Percentiles rank a stretch among this genome's conserved stretches.
Evolutionary conservation across 2,329 filamentous ascomycete species (phyloP).

Genomic region (Xylariales sp.): DNA sequence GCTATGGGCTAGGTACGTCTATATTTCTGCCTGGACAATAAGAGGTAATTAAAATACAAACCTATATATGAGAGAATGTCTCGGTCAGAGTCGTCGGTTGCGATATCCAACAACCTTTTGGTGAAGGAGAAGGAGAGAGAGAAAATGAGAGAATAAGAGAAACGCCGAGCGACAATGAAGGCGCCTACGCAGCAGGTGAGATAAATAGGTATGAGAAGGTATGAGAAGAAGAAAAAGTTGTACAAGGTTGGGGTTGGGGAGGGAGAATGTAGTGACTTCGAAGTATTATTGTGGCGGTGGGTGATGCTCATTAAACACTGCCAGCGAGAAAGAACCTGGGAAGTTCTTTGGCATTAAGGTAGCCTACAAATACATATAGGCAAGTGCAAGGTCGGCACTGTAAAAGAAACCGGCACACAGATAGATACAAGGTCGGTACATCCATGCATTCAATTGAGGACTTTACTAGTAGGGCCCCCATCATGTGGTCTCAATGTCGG

Average conservation of each 20-base stretch:
- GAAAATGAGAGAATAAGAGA: constrained; percentile 1
- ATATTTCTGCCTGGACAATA: neutral
- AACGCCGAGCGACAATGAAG: constrained; percentile 15
- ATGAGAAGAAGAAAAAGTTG: constrained; percentile 19
- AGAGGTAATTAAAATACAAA: constrained; percentile 15
- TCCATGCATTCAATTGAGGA: neutral
- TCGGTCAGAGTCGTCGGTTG: neutral
- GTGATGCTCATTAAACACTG: constrained; percentile 30
- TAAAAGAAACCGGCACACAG: constrained; percentile 9
- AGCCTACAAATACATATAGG: neutral
- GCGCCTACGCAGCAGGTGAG: neutral
- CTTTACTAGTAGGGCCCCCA: neutral
- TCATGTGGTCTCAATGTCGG: constrained; percentile 2
- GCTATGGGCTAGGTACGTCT: neutral
- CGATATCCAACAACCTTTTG: neutral
- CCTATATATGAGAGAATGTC: neutral
- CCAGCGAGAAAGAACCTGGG: constrained; percentile 17
- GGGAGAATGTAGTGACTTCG: constrained; percentile 8
- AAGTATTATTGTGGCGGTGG: constrained; percentile 24
- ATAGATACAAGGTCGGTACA: constrained; percentile 17
- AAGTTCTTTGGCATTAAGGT: neutral
- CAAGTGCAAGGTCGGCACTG: too few relatives aligned
- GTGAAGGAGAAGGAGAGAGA: neutral
- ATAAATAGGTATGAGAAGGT: neutral
- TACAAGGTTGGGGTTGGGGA: constrained; percentile 26